Percentiles rank a stretch among this genome's conserved stretches.
Evolutionary conservation across 768 basidiomycete species (phyloP).

Genomic region (Termitomyces sp.): DNA sequence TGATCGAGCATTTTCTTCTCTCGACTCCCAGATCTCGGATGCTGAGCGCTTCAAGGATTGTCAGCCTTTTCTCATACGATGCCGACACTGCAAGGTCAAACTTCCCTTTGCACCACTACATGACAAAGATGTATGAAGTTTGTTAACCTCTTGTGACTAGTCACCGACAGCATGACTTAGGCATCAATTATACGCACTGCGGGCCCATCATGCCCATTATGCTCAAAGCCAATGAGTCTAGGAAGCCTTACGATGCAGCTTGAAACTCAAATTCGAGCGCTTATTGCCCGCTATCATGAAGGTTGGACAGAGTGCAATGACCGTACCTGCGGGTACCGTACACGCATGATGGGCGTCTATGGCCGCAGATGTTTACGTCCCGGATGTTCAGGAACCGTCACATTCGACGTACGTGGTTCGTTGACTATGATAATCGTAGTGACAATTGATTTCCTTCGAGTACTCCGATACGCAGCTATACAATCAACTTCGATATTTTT

Average conservation of each 20-base stretch:
- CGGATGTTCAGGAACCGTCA: constrained; percentile 64
- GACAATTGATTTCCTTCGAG: constrained; percentile 3
- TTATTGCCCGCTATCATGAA: constrained; percentile 81
- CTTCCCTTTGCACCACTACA: constrained; percentile 53
- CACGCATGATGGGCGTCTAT: constrained; percentile 93
- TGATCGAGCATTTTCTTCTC: constrained; percentile 65
- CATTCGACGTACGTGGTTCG: constrained; percentile 59
- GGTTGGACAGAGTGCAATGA: constrained; percentile 89
- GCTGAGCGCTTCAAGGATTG: constrained; percentile 80
- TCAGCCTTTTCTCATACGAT: constrained; percentile 66
- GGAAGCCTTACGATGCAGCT: constrained; percentile 79
- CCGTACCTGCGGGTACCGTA: constrained; percentile 71
- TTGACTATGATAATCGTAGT: not conserved
- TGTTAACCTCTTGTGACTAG: not conserved
- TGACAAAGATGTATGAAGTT: constrained; percentile 45
- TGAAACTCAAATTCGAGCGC: constrained; percentile 76
- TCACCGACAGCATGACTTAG: constrained; percentile 29
- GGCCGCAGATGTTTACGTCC: constrained; percentile 72
- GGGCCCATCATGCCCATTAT: constrained; percentile 70
- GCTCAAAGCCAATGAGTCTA: constrained; percentile 42
- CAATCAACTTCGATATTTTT: constrained; percentile 84
- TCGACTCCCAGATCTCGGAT: constrained; percentile 89
- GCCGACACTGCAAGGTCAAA: constrained; percentile 64
- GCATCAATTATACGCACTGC: constrained; percentile 55
- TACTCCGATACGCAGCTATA: constrained; percentile 61